phyloP scores from a whole-genome alignment of 495 filamentous ascomycete genomes.

The Penicillium bovifimosum region DNA sequence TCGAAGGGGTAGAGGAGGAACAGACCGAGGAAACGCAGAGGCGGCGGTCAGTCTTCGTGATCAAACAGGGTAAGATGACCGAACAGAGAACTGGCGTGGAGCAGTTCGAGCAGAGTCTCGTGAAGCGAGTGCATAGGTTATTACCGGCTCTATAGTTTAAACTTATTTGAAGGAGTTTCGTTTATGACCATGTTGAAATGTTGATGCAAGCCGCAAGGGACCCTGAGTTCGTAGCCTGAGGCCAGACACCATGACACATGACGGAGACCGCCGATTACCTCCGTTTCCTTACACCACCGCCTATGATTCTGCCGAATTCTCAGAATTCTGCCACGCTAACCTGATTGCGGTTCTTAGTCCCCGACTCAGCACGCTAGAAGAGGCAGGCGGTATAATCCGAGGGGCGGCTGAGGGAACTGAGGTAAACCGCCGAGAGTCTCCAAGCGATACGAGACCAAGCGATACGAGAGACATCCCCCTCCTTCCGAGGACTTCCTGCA shows the following conservation, averaged over 20 bases:
- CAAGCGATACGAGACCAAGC: too few species aligned
- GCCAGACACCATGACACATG: neutral
- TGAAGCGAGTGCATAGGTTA: conserved; percentile 50
- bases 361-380: too few species aligned
- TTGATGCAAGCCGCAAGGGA: neutral
- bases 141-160: conserved; percentile 5
- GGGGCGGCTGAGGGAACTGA: too few species aligned
- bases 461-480: conserved; percentile 13
- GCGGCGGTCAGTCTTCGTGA: conserved; percentile 53
- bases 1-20: conserved; percentile 45
- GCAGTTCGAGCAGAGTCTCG: conserved; percentile 59
- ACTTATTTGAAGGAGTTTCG: neutral
- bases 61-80: conserved; percentile 53
- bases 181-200: neutral
- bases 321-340: too few species aligned
- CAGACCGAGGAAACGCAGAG: conserved; percentile 44
- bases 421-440: too few species aligned
- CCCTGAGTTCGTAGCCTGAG: neutral
- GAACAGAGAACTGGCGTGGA: conserved; percentile 52
- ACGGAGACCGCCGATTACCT: conserved; percentile 1
- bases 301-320: too few species aligned
- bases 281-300: too few species aligned
- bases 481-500: neutral
- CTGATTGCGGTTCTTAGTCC: too few species aligned
- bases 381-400: too few species aligned